Percentiles rank a stretch among this genome's conserved stretches.
Conservation (phyloP, 257 asterid genomes). For the Coffea canephora region DNA sequence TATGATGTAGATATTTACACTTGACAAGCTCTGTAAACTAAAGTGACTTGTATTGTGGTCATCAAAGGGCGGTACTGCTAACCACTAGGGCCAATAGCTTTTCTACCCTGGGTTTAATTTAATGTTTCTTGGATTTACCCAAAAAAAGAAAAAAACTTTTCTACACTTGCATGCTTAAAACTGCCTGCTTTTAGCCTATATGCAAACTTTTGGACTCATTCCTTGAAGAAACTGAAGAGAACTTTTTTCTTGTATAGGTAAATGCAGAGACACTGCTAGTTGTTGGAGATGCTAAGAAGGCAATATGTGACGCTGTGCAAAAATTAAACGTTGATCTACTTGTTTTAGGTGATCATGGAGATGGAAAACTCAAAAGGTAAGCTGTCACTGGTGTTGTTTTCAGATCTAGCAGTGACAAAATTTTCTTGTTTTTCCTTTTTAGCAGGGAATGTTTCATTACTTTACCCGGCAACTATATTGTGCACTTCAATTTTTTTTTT, state of each 20-base stretch:
- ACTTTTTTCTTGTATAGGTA: constrained; percentile 1
- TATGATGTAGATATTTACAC: neutral
- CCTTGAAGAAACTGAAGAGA: neutral
- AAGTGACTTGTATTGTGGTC: neutral
- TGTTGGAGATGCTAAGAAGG: constrained; percentile 20
- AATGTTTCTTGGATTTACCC: too few species aligned
- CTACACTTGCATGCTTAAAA: too few species aligned
- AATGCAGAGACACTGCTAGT: constrained; percentile 20
- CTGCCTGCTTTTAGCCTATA: too few species aligned
- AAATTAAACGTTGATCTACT: constrained; percentile 16
- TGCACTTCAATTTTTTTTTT: too few species aligned
- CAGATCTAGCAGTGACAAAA: neutral
- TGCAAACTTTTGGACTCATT: neutral
- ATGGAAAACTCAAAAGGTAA: constrained; percentile 19
- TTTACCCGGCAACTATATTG: neutral
- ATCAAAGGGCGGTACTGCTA: neutral
- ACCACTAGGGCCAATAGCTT: too few species aligned
- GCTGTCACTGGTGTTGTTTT: neutral
- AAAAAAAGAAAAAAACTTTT: too few species aligned
- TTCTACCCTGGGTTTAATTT: too few species aligned
- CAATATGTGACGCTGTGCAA: constrained; percentile 23
- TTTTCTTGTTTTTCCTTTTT: neutral
- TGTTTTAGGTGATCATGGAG: constrained; percentile 22
- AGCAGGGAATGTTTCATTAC: neutral
- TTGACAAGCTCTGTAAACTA: too few species aligned